Conservation (phyloP, 495 filamentous ascomycete species). For the Daldinia loculata region DNA sequence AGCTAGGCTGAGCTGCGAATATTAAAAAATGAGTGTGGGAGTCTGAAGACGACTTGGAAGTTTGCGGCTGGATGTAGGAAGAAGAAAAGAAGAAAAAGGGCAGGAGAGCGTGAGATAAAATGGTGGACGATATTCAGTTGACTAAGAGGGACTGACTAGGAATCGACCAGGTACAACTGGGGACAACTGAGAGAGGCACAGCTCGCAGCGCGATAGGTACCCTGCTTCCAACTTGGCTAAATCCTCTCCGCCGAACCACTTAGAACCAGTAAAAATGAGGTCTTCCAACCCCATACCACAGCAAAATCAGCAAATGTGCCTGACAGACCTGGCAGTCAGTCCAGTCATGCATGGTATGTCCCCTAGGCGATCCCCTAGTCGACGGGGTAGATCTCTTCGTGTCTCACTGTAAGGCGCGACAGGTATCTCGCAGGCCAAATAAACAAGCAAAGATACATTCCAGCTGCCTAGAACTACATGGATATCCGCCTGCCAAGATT, state of each 20-base stretch:
- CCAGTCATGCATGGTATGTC: background rate
- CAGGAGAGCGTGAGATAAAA: constrained; percentile 12
- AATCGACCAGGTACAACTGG: background rate
- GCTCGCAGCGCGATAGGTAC: constrained; percentile 9
- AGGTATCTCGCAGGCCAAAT: constrained; percentile 11
- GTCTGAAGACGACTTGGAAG: constrained; percentile 34
- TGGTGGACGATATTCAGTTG: constrained; percentile 32
- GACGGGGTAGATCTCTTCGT: constrained; percentile 30
- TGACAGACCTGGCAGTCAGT: background rate
- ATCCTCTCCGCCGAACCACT: constrained; percentile 18
- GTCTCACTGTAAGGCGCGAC: constrained; percentile 26
- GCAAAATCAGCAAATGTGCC: background rate
- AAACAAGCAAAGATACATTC: constrained; percentile 21
- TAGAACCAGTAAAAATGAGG: constrained; percentile 29
- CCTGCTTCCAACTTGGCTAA: background rate
- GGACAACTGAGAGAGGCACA: constrained; percentile 18
- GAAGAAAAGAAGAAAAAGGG: constrained; percentile 19
- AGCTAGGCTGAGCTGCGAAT: constrained; percentile 28
- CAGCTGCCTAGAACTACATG: constrained; percentile 1
- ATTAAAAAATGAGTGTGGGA: constrained; percentile 43
- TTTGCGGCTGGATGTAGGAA: constrained; percentile 25
- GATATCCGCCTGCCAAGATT: constrained; percentile 18
- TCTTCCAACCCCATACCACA: constrained; percentile 26
- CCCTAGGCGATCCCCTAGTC: background rate
- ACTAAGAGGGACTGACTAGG: constrained; percentile 6